Evolutionary conservation across 306 rosid genomes (phyloP).

Genomic region (Cucurbita pepo): DNA sequence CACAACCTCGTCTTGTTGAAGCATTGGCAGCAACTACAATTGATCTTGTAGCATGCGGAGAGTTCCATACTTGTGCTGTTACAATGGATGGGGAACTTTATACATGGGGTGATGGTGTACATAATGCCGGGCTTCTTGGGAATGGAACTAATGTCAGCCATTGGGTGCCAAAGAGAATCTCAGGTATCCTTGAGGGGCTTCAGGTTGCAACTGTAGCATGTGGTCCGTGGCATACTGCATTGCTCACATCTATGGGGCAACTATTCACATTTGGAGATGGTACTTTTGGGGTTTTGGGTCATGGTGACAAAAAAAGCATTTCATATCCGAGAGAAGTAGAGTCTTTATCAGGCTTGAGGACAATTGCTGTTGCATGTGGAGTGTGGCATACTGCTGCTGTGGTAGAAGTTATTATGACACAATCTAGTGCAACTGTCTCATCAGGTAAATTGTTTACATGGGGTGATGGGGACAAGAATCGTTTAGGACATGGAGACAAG

Average conservation of each 20-base stretch:
- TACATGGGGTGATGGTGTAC: slow-evolving; percentile 88
- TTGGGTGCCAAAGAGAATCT: slow-evolving; percentile 85
- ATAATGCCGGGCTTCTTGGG: slow-evolving; percentile 69
- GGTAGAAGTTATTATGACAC: slow-evolving; percentile 81
- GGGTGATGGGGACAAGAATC: slow-evolving; percentile 99
- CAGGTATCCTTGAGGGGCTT: slow-evolving; percentile 84
- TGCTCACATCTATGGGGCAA: slow-evolving; percentile 86
- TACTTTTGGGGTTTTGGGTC: slow-evolving; percentile 94
- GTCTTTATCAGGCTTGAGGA: slow-evolving; percentile 89
- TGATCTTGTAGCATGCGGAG: slow-evolving; percentile 92
- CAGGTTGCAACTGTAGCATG: slow-evolving; percentile 82
- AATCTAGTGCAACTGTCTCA: slow-evolving; percentile 70
- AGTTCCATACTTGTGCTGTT: slow-evolving; percentile 92
- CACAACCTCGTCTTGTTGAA: slow-evolving; percentile 82
- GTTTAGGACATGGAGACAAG: slow-evolving; percentile 92
- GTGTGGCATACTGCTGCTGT: slow-evolving; percentile 99
- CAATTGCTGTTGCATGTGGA: slow-evolving; percentile 89
- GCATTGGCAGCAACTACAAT: slow-evolving; percentile 56
- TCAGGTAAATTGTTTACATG: slow-evolving; percentile 96
- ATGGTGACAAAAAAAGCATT: slow-evolving; percentile 66
- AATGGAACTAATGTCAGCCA: slow-evolving; percentile 77
- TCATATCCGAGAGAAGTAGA: slow-evolving; percentile 89
- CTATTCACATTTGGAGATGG: slow-evolving; percentile 96
- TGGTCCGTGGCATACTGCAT: slow-evolving; percentile 99
- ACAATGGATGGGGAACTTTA: slow-evolving; percentile 92